Evolutionary conservation across 495 filamentous ascomycete genomes (phyloP).

Genomic region (Aspergillus kassunensis): DNA sequence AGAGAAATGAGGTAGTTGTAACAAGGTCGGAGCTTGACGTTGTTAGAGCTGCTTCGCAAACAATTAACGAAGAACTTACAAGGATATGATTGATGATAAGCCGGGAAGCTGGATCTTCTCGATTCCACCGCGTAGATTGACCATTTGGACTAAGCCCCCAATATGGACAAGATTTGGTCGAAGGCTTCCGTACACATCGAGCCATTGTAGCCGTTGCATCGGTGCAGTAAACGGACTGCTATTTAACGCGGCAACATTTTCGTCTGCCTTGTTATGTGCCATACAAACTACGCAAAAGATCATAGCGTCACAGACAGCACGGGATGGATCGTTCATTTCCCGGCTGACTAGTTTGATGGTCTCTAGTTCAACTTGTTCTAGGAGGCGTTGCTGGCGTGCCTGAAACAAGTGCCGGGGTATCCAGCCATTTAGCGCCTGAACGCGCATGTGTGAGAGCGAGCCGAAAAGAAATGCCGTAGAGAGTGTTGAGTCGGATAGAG

Average conservation of each 20-base stretch:
- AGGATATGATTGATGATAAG: slow-evolving; percentile 30
- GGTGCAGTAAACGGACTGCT: slow-evolving; percentile 34
- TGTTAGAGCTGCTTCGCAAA: background rate
- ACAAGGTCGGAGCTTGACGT: slow-evolving; percentile 34
- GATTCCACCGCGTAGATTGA: slow-evolving; percentile 36
- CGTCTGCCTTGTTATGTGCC: slow-evolving; percentile 35
- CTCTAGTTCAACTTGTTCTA: slow-evolving; percentile 34
- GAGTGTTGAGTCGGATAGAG: slow-evolving; percentile 32
- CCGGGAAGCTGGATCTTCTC: slow-evolving; percentile 29
- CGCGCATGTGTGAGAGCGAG: slow-evolving; percentile 38
- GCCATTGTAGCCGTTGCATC: slow-evolving; percentile 39
- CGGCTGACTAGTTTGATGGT: slow-evolving; percentile 35
- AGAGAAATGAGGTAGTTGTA: slow-evolving; percentile 26
- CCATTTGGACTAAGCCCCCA: slow-evolving; percentile 32
- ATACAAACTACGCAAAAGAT: slow-evolving; percentile 41
- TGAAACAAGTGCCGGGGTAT: slow-evolving; percentile 20
- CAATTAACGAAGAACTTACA: slow-evolving; percentile 23
- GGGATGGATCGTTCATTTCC: slow-evolving; percentile 29
- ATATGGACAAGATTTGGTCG: slow-evolving; percentile 37
- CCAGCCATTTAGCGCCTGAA: slow-evolving; percentile 32
- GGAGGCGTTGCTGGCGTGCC: slow-evolving; percentile 23
- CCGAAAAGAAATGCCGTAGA: slow-evolving; percentile 39
- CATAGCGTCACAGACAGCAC: slow-evolving; percentile 33
- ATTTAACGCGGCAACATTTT: slow-evolving; percentile 2
- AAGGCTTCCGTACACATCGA: slow-evolving; percentile 39